Evolutionary conservation across 75 land plant species (phyloP).

Genomic region (Sequoiadendron giganteum): DNA sequence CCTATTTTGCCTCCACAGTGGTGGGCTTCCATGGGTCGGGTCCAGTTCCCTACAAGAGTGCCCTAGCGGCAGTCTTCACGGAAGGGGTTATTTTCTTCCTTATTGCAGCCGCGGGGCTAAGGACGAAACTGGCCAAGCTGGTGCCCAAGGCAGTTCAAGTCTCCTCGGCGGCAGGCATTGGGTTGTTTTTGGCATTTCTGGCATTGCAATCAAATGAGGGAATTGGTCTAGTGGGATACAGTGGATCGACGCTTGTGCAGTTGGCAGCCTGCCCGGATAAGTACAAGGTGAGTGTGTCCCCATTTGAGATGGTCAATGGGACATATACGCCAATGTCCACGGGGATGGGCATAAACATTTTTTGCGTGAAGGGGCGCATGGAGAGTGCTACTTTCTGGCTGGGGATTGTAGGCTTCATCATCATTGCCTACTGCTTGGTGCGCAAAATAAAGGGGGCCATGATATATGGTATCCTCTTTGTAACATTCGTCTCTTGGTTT

Average conservation of each 20-base stretch:
- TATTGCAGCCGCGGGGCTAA: too few species aligned
- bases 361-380: conserved; percentile 18
- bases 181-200: too few species aligned
- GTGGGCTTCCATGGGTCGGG: too few species aligned
- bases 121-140: too few species aligned
- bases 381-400: conserved; percentile 35
- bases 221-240: too few species aligned
- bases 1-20: too few species aligned
- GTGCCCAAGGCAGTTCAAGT: too few species aligned
- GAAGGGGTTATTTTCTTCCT: too few species aligned
- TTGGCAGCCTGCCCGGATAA: conserved; percentile 44
- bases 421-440: conserved; percentile 24
- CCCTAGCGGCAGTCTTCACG: too few species aligned
- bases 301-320: conserved; percentile 18
- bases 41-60: too few species aligned
- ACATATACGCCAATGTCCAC: conserved; percentile 33
- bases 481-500: conserved; percentile 23
- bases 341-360: conserved; percentile 25
- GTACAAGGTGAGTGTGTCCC: conserved; percentile 27
- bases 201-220: too few species aligned
- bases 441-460: conserved; percentile 18
- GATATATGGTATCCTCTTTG: conserved; percentile 28
- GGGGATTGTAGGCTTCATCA: conserved; percentile 24
- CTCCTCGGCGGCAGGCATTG: too few species aligned
- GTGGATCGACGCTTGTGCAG: conserved; percentile 52